phyloP scores from a whole-genome alignment of 2,329 filamentous ascomycete genomes.

The Pseudogymnoascus sp. region DNA sequence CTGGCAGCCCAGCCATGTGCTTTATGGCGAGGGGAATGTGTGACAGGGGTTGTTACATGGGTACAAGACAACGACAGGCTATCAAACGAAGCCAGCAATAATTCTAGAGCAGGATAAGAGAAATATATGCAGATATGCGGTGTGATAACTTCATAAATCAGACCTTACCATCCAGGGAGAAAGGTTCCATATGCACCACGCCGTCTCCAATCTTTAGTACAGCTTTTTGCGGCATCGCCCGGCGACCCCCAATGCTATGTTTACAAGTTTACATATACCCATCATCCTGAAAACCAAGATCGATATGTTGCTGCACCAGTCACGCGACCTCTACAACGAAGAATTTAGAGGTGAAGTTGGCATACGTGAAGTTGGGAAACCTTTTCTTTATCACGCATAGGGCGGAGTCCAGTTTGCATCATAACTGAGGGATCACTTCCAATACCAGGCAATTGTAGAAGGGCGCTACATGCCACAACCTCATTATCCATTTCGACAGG shows the following conservation, averaged over 20 bases:
- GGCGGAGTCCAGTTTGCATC: not conserved
- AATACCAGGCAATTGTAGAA: not conserved
- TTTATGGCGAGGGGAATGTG: not conserved
- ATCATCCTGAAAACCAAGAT: not conserved
- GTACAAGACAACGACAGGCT: not conserved
- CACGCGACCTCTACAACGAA: not conserved
- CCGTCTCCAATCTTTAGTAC: not conserved
- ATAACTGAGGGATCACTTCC: not conserved
- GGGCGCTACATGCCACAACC: not conserved
- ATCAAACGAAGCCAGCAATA: not conserved
- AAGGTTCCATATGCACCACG: not conserved
- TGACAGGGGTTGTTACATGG: conserved; percentile 1
- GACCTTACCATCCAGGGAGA: not conserved
- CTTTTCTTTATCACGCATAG: not conserved
- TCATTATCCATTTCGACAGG: not conserved
- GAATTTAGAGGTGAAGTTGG: not conserved
- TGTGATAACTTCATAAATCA: not conserved
- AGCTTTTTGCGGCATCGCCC: not conserved
- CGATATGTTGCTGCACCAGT: not conserved
- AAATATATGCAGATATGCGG: not conserved
- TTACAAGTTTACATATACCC: not conserved
- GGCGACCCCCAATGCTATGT: not conserved
- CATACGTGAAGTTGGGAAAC: not conserved
- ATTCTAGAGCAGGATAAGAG: not conserved
- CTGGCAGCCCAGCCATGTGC: conserved; percentile 3